Evolutionary conservation across 2,329 filamentous ascomycete genomes (phyloP).

Genomic region (Aureobasidium sp.): DNA sequence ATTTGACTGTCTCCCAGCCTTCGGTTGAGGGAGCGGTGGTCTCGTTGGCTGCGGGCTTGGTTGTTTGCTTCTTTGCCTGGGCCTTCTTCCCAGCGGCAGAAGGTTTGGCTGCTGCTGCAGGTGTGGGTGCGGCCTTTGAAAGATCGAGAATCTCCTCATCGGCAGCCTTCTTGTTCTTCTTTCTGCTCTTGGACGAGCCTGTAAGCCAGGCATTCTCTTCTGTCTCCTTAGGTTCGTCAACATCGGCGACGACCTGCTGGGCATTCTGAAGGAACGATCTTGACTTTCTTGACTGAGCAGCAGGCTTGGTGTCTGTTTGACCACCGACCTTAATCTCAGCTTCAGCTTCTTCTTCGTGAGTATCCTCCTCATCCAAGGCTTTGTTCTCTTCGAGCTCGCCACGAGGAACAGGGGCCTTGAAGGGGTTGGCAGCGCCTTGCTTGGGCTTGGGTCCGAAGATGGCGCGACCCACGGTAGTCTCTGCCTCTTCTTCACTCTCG

Average conservation of each 20-base stretch:
- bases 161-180: slow-evolving; percentile 12
- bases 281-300: slow-evolving; percentile 17
- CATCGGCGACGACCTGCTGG: slow-evolving; percentile 9
- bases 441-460: slow-evolving; percentile 53
- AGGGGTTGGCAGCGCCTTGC: slow-evolving; percentile 25
- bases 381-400: slow-evolving; percentile 57
- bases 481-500: slow-evolving; percentile 45
- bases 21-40: slow-evolving; percentile 31
- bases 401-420: slow-evolving; percentile 23
- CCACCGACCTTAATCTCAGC: slow-evolving; percentile 32
- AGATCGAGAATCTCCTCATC: slow-evolving; percentile 19
- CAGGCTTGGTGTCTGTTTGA: slow-evolving; percentile 16
- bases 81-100: slow-evolving; percentile 1
- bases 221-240: slow-evolving; percentile 2
- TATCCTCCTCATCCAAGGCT: slow-evolving; percentile 40
- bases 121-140: slow-evolving; percentile 12
- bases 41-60: slow-evolving; percentile 11
- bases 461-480: slow-evolving; percentile 59
- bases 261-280: slow-evolving; percentile 21
- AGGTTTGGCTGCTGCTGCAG: slow-evolving; percentile 2
- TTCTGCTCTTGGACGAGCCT: slow-evolving; percentile 20
- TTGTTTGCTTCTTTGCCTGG: slow-evolving; percentile 3
- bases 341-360: slow-evolving; percentile 21
- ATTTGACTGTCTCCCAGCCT: slow-evolving; percentile 39
- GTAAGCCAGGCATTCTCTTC: slow-evolving; percentile 21